Conservation (phyloP, 2,329 filamentous ascomycete genomes). For the Arthroderma uncinatum region DNA sequence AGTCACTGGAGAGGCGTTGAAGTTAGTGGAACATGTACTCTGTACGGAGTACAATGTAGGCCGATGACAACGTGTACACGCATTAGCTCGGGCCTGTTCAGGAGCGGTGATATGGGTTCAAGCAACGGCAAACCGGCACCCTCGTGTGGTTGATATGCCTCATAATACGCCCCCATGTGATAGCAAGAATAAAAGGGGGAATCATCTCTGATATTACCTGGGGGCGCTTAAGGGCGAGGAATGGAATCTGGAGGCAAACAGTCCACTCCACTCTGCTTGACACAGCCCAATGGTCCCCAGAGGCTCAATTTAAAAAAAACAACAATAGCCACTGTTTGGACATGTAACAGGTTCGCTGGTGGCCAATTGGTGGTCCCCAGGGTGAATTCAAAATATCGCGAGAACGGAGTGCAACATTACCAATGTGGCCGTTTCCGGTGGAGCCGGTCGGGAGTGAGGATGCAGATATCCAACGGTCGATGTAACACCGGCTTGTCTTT, state of each 20-base stretch:
- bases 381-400: neutral
- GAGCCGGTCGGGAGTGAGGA: neutral
- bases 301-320: neutral
- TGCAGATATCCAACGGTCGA: neutral
- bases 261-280: neutral
- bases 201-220: neutral
- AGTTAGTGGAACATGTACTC: neutral
- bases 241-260: neutral
- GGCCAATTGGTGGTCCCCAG: neutral
- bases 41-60: too few species aligned
- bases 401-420: neutral
- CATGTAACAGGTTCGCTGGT: conserved; percentile 2
- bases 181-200: neutral
- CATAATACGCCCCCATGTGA: neutral
- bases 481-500: neutral
- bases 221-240: neutral
- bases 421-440: neutral
- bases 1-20: neutral
- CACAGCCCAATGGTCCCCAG: neutral
- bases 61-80: neutral
- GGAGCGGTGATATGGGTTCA: neutral
- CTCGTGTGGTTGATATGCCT: neutral
- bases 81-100: neutral
- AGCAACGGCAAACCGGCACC: neutral
- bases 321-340: neutral